Conservation (phyloP, 306 rosid species). For the Argentina anserina region DNA sequence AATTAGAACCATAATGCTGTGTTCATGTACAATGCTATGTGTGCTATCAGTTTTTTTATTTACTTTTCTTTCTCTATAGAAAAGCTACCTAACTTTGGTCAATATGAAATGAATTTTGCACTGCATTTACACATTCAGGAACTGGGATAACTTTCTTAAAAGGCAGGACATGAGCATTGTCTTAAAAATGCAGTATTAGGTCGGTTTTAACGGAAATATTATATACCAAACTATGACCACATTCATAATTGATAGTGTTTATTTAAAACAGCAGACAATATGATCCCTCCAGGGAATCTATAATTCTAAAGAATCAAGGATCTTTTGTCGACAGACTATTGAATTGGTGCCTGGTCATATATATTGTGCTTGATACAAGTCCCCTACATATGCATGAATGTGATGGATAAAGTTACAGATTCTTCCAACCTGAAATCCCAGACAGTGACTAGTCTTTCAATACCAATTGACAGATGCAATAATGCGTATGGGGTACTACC, state of each 20-base stretch:
- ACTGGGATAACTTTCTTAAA: not conserved
- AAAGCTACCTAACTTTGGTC: not conserved
- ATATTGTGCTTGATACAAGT: not conserved
- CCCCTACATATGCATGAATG: not conserved
- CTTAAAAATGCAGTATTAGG: conserved; percentile 30
- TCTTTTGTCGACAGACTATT: not conserved
- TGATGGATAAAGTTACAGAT: conserved; percentile 24
- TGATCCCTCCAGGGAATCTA: not conserved
- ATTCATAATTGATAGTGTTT: conserved; percentile 15
- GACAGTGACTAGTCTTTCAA: conserved; percentile 18
- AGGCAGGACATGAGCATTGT: conserved; percentile 5
- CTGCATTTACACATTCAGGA: not conserved
- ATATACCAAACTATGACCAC: conserved; percentile 33
- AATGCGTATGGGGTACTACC: conserved; percentile 18
- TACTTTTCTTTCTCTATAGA: not conserved
- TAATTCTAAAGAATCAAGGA: not conserved
- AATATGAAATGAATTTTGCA: not conserved
- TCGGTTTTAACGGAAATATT: conserved; percentile 44
- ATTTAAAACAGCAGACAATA: conserved; percentile 15
- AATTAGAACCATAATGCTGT: not conserved
- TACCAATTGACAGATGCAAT: not conserved
- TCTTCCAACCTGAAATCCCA: conserved; percentile 26
- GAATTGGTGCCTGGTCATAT: not conserved
- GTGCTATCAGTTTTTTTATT: not conserved
- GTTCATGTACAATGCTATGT: not conserved